Base-by-base conservation (phyloP, 257 asterid genomes). In the Solanum peruvianum region DNA sequence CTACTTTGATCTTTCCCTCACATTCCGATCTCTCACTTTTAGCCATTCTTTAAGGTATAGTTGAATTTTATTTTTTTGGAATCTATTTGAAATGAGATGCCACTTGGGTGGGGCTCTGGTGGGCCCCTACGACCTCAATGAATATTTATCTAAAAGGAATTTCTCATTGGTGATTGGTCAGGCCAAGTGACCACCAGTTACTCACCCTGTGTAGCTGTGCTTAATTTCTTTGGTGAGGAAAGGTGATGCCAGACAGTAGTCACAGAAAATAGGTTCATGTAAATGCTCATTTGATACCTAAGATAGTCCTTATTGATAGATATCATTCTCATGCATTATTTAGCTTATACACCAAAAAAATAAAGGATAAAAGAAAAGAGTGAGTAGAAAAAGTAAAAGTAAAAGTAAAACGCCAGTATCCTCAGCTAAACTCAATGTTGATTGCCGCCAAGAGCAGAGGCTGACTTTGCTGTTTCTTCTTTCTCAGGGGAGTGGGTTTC, bases 401-500 rank as follows among this genome's bases (percentile, higher is more conserved):
- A 15, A 70, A 33, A 23, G 12, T 13, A 45, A 29, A 45, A 5
- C 0, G 5, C 27, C 66, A 47, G 66, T 47, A 80, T 80, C 25
- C 41, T 80, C 44, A 10, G 56, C 27, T 80, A 47, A 80, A 9
- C 2, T 20, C 41, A 16, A 18, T 47, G 41, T 16, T 25, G 42
- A 80, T 80, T 47, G 84, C 66, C 23, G 5, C 42, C 67, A 29
- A 16, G 84, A 16, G 35, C 25, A 16, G 41, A 80, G 45, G 69
- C 69, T 80, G 29, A 80, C 42, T 73, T 71, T 31, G 76, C 62
- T 20, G 82, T 82, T 58, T 86, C 72, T 60, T 87, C 86, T 88
- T 60, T 58, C 89, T 64, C 95, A 97, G 99, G 99, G 98, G 96
- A 81, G 98, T 95, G 82, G 99, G 99, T 77, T 95, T 97, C 91